phyloP scores from a whole-genome alignment of 257 asterid genomes.

The Plantago elongata region DNA sequence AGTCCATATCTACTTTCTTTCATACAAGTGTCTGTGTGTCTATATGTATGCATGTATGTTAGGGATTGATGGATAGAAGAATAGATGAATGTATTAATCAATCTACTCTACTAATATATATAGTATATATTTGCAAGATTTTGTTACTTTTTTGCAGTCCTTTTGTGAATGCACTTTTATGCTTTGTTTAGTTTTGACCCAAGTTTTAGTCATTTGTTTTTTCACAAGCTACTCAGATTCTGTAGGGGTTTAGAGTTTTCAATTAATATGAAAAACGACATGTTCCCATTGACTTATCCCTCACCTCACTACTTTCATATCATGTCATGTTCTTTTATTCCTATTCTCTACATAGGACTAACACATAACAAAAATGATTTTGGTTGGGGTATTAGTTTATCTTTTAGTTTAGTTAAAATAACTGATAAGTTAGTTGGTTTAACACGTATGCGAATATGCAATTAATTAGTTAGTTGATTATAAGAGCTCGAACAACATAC shows the following conservation, averaged over 20 bases:
- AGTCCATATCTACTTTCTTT: not conserved
- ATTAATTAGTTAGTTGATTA: no score
- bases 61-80: not conserved
- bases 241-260: no score
- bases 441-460: no score
- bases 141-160: slow-evolving; percentile 40
- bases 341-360: not conserved
- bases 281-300: slow-evolving; percentile 11
- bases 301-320: not conserved
- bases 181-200: slow-evolving; percentile 32
- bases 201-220: slow-evolving; percentile 28
- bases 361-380: not conserved
- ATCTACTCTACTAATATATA: slow-evolving; percentile 5
- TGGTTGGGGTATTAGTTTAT: no score
- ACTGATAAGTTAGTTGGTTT: no score
- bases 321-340: not conserved
- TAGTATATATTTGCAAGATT: not conserved
- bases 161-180: slow-evolving; percentile 33
- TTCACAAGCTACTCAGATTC: not conserved
- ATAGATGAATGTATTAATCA: not conserved
- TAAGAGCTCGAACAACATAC: no score
- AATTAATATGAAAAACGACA: not conserved
- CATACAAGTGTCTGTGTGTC: not conserved
- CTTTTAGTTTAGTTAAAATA: no score
- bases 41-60: not conserved